Conservation (phyloP, 2,329 filamentous ascomycete species). For the Claviceps pazoutovae region DNA sequence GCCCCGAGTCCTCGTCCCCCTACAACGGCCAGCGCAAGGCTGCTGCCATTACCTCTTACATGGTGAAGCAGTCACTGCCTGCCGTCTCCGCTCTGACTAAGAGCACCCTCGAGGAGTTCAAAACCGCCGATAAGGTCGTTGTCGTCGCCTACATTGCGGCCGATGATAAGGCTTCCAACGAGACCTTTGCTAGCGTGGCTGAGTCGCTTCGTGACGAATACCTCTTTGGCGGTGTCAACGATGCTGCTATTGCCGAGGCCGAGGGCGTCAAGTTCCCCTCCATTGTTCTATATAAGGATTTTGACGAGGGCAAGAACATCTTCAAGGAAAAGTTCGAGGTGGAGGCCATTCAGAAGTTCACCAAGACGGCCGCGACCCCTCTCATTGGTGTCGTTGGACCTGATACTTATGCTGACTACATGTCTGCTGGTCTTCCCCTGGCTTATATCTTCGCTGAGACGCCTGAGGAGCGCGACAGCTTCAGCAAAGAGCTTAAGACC, state of each 20-base stretch:
- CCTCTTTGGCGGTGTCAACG: constrained; percentile 80
- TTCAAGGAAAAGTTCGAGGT: constrained; percentile 68
- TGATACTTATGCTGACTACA: constrained; percentile 92
- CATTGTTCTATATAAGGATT: constrained; percentile 91
- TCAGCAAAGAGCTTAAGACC: constrained; percentile 65
- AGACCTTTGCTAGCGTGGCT: constrained; percentile 63
- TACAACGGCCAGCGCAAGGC: constrained; percentile 88
- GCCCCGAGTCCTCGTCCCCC: constrained; percentile 58
- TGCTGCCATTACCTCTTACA: constrained; percentile 65
- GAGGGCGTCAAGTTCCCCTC: constrained; percentile 80
- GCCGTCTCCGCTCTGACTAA: constrained; percentile 73
- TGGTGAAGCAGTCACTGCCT: constrained; percentile 95
- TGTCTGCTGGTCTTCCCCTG: constrained; percentile 79
- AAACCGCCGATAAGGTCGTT: constrained; percentile 94
- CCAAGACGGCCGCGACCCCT: constrained; percentile 73
- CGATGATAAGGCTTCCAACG: constrained; percentile 72
- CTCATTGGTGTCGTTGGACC: constrained; percentile 92
- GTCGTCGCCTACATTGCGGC: constrained; percentile 75
- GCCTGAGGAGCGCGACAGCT: constrained; percentile 69
- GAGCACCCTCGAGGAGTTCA: constrained; percentile 86
- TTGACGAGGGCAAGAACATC: constrained; percentile 87
- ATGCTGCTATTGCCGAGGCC: constrained; percentile 71
- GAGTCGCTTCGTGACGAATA: constrained; percentile 75
- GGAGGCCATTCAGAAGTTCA: constrained; percentile 68
- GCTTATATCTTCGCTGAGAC: constrained; percentile 97